Percentiles rank a stretch among this genome's conserved stretches.
Conservation (phyloP, 1,139 yeast genomes). For the Waltiozyma sp. region DNA sequence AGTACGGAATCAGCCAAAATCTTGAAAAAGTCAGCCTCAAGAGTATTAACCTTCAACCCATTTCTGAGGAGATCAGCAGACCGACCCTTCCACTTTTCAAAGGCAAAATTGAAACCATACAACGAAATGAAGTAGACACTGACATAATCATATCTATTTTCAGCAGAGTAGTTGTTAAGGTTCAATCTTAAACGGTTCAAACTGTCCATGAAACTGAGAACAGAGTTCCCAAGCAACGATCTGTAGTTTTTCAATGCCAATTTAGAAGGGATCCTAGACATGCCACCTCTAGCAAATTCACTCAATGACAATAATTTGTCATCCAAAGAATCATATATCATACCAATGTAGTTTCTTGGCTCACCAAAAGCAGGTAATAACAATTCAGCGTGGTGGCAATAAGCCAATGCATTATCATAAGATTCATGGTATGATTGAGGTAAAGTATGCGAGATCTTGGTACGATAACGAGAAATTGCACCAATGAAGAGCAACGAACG, state of each 20-base stretch:
- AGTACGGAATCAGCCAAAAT: conserved; percentile 3
- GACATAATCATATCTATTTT: conserved; percentile 5
- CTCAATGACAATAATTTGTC: conserved; percentile 31
- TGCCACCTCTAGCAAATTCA: conserved; percentile 48
- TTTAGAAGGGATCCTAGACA: conserved; percentile 37
- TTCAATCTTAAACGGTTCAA: conserved; percentile 12
- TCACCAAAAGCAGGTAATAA: conserved; percentile 58
- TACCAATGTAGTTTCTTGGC: conserved; percentile 55
- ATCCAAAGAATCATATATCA: conserved; percentile 34
- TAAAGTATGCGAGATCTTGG: conserved; percentile 34
- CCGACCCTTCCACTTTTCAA: conserved; percentile 21
- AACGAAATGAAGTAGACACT: conserved; percentile 10
- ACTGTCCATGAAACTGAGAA: conserved; percentile 6
- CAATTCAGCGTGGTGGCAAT: conserved; percentile 40
- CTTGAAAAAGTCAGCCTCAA: conserved; percentile 27
- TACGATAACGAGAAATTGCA: conserved; percentile 46
- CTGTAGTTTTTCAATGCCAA: conserved; percentile 12
- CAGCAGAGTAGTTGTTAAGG: conserved; percentile 1
- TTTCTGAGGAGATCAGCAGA: conserved; percentile 20
- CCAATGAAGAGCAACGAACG: conserved; percentile 48
- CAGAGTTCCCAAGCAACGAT: conserved; percentile 4
- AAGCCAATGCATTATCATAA: conserved; percentile 34
- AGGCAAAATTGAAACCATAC: conserved; percentile 11
- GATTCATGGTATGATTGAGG: conserved; percentile 28
- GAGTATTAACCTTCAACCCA: conserved; percentile 18